phyloP scores from a whole-genome alignment of 805 yeast species.

The Candida fluviatilis region DNA sequence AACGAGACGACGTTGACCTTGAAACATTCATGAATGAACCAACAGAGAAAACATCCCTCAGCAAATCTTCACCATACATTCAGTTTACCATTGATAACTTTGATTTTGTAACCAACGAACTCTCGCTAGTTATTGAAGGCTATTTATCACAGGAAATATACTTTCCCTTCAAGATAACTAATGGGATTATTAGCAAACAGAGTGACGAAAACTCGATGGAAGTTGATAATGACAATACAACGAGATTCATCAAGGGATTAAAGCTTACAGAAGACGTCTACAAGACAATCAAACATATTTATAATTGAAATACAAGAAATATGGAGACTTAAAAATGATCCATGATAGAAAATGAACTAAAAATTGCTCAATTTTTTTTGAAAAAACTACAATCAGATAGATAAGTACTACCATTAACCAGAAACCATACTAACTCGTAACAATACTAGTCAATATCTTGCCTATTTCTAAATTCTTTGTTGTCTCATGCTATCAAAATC shows the following conservation, averaged over 20 bases:
- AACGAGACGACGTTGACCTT: conserved; percentile 14
- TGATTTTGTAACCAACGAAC: conserved; percentile 22
- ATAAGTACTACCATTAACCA: no score
- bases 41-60: neutral
- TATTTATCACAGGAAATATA: conserved; percentile 10
- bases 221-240: conserved; percentile 11
- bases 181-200: conserved; percentile 20
- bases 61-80: conserved; percentile 5
- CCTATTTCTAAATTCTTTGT: no score
- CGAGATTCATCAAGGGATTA: conserved; percentile 21
- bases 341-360: no score
- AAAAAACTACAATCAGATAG: no score
- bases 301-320: no score
- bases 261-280: conserved; percentile 30
- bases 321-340: no score
- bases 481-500: neutral
- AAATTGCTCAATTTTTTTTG: no score
- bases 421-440: no score
- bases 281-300: conserved; percentile 16
- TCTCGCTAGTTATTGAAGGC: conserved; percentile 18
- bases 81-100: conserved; percentile 18
- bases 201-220: conserved; percentile 15
- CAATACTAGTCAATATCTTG: no score
- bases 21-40: conserved; percentile 22
- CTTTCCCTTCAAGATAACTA: conserved; percentile 23